These are phyloP conservation scores for Xylaria longipes DNA, from an alignment of 495 filamentous ascomycete species.

Conservation along the genomic window DNA sequence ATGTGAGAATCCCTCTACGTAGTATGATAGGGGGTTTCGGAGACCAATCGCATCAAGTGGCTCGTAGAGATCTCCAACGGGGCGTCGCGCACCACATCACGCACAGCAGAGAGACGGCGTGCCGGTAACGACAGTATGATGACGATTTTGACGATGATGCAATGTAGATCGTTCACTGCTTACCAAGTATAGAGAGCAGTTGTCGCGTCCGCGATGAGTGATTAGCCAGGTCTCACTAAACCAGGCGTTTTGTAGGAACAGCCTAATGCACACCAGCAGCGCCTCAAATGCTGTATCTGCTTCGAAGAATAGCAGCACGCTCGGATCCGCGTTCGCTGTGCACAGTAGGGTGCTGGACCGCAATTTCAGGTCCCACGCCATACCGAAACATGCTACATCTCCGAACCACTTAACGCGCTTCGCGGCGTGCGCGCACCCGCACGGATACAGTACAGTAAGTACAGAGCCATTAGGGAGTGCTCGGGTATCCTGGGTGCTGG, in stretches of 20 bases:
- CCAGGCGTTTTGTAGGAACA: slow-evolving; percentile 18
- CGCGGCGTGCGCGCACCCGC: slow-evolving; percentile 7
- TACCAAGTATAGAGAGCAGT: neutral
- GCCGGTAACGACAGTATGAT: slow-evolving; percentile 19
- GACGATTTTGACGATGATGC: slow-evolving; percentile 15
- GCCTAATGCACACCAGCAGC: slow-evolving; percentile 26
- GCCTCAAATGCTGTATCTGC: slow-evolving; percentile 4
- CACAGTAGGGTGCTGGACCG: slow-evolving; percentile 13
- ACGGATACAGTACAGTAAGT: neutral
- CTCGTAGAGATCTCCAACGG: neutral
- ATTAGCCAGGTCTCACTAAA: slow-evolving; percentile 15
- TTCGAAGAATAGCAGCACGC: slow-evolving; percentile 6
- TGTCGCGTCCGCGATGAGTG: slow-evolving; percentile 2
- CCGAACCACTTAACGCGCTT: slow-evolving; percentile 30
- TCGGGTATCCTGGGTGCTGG: neutral
- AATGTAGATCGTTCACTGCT: slow-evolving; percentile 14
- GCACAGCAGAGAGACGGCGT: slow-evolving; percentile 16
- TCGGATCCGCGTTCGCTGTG: slow-evolving; percentile 17
- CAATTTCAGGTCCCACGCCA: slow-evolving; percentile 24
- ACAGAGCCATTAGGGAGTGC: slow-evolving; percentile 1
- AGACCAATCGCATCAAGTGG: slow-evolving; percentile 9
- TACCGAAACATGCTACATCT: slow-evolving; percentile 20
- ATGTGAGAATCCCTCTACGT: neutral
- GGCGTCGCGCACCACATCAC: slow-evolving; percentile 10
- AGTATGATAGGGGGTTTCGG: neutral